Evolutionary conservation across 495 filamentous ascomycete genomes (phyloP), one percentile per base, ranked within the genome.

Genomic region (Immersiella caudata): DNA sequence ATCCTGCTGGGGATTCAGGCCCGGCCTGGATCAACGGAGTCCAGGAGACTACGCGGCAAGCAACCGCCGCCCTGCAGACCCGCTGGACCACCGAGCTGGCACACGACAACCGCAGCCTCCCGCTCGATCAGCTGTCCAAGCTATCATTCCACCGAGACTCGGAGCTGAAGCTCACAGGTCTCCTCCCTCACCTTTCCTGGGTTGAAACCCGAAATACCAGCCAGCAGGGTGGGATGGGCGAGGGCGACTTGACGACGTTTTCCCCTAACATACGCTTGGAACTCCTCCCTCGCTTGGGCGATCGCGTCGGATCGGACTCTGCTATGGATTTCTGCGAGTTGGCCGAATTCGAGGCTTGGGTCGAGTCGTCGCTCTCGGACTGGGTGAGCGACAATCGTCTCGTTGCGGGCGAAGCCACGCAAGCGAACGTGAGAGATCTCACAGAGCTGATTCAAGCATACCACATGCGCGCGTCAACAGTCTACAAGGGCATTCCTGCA

Each of bases 401-500:
- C 20, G 16, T 11, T 22, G 7, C 5, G 16, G 58, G 54, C 5
- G 49, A 21, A 22, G 63, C 70, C 20, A 7, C 22, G 21, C 59
- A 36, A 16, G 25, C 11, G 25, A 46, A 0, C 8, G 29, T 33
- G 29, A 8, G 4, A 8, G 8, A 8, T 8, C 60, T 81, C 2
- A n/a, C 70, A 1, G 4, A 52, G 0, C 51, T 75, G 1, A 76
- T 75, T 11, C 6, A 56, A 1, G 14, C 6, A 3, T 82, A 82
- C 55, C 58, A 74, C 56, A 0, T 24, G 0, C 18, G 25, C n/a
- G 79, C 78, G 0, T 22, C 33, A 0, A 0, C 1, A 4, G 25
- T 35, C 1, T 89, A 88, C 66, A 16, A 11, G 0, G 60, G 64
- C 0, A 82, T 84, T 51, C 84, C 87, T 0, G 85, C 86, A 70